These are phyloP conservation scores for Dictyostelium citrinum DNA, from an alignment of 78 protist genomes.

Conservation along the genomic window DNA sequence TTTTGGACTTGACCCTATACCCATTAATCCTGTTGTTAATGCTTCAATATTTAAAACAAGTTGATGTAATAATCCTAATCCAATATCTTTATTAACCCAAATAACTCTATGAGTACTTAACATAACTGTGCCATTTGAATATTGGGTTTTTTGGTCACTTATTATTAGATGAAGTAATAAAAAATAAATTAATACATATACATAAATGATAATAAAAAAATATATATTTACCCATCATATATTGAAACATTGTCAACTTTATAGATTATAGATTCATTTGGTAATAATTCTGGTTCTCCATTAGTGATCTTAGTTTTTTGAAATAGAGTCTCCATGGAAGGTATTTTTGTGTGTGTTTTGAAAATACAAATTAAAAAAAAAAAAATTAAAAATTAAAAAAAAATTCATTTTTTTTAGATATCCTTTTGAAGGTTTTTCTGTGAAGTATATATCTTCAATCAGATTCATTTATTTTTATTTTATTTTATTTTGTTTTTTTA, in stretches of 20 bases:
- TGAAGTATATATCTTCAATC: too few relatives aligned
- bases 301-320: background rate
- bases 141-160: conserved; percentile 14
- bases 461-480: too few relatives aligned
- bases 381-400: background rate
- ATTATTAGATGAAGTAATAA: background rate
- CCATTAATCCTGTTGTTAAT: background rate
- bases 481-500: too few relatives aligned
- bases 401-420: too few relatives aligned
- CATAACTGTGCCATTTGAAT: conserved; percentile 3
- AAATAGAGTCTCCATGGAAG: background rate
- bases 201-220: background rate
- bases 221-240: background rate
- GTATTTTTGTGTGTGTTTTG: background rate
- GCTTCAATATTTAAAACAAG: background rate
- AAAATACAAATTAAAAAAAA: background rate
- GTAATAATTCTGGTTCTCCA: background rate
- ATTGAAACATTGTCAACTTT: conserved; percentile 16
- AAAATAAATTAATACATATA: background rate
- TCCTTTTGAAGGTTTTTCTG: too few relatives aligned
- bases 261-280: background rate
- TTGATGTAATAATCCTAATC: background rate
- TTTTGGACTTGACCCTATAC: conserved; percentile 57
- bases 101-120: conserved; percentile 30
- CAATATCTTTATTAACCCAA: conserved; percentile 2